Conservation (phyloP, 176 grass and related monocot species). For the Cocos nucifera region DNA sequence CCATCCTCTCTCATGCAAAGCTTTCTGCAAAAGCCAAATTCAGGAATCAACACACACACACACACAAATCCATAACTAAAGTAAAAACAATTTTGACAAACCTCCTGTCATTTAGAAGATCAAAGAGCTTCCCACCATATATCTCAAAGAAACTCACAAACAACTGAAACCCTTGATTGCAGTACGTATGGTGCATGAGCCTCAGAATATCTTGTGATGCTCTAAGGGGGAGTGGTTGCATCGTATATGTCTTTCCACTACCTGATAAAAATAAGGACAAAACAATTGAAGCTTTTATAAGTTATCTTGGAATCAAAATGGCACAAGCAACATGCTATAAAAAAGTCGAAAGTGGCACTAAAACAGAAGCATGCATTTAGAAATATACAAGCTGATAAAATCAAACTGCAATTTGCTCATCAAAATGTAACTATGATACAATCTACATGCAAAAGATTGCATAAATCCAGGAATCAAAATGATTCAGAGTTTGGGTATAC, state of each 20-base stretch:
- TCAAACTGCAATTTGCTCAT: no score
- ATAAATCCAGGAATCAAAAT: no score
- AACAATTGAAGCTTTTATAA: slow-evolving; percentile 15
- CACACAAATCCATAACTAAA: neutral
- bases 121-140: slow-evolving; percentile 94
- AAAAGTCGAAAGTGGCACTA: no score
- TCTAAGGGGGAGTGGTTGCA: slow-evolving; percentile 90
- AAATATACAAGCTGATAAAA: no score
- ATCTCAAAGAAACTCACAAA: slow-evolving; percentile 99
- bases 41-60: slow-evolving; percentile 7
- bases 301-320: neutral
- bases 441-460: no score
- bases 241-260: slow-evolving; percentile 98
- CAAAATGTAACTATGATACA: no score
- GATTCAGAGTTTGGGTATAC: no score
- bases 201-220: slow-evolving; percentile 96
- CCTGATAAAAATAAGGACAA: slow-evolving; percentile 35
- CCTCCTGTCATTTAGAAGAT: slow-evolving; percentile 94
- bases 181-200: slow-evolving; percentile 82
- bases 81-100: slow-evolving; percentile 21
- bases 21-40: slow-evolving; percentile 46
- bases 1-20: slow-evolving; percentile 99
- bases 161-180: slow-evolving; percentile 90
- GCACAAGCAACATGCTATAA: no score
- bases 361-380: no score